Percentiles rank a stretch among this genome's conserved stretches.
phyloP scores from a whole-genome alignment of 345 rosid genomes.

The Erucastrum elatum region DNA sequence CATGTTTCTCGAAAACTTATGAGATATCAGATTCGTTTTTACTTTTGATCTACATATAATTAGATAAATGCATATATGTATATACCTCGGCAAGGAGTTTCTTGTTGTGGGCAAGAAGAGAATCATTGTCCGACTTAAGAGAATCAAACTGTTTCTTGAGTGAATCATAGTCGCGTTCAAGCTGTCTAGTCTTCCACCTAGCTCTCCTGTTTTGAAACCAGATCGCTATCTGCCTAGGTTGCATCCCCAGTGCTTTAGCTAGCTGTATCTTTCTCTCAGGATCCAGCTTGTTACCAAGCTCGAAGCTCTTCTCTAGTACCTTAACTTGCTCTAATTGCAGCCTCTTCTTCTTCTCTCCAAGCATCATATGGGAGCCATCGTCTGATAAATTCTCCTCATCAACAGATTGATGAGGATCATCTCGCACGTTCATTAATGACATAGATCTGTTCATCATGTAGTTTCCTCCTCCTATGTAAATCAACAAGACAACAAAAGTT shows the following conservation, averaged over 20 bases:
- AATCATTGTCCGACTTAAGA: conserved; percentile 61
- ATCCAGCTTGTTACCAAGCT: conserved; percentile 74
- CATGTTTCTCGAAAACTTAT: not conserved
- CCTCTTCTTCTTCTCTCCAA: conserved; percentile 78
- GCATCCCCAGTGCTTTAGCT: conserved; percentile 67
- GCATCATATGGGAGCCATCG: conserved; percentile 59
- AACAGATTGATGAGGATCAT: conserved; percentile 28
- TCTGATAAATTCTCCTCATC: conserved; percentile 67
- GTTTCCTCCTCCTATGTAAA: conserved; percentile 48
- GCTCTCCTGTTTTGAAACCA: conserved; percentile 84
- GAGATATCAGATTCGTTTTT: not conserved
- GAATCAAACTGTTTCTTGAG: conserved; percentile 67
- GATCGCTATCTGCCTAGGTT: conserved; percentile 69
- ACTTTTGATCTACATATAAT: not conserved
- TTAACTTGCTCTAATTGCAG: conserved; percentile 65
- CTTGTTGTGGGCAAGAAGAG: conserved; percentile 64
- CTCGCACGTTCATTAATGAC: conserved; percentile 62
- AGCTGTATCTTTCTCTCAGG: conserved; percentile 73
- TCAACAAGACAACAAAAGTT: conserved; percentile 8
- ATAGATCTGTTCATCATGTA: conserved; percentile 77
- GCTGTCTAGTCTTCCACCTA: conserved; percentile 77
- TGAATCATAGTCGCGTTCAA: conserved; percentile 63
- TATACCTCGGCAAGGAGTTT: conserved; percentile 64
- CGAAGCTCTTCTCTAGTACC: conserved; percentile 73
- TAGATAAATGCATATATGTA: not conserved